Evolutionary conservation across 495 filamentous ascomycete species (phyloP), one percentile per base, ranked within the genome.

Genomic region (Aspergillus incahuasiensis): DNA sequence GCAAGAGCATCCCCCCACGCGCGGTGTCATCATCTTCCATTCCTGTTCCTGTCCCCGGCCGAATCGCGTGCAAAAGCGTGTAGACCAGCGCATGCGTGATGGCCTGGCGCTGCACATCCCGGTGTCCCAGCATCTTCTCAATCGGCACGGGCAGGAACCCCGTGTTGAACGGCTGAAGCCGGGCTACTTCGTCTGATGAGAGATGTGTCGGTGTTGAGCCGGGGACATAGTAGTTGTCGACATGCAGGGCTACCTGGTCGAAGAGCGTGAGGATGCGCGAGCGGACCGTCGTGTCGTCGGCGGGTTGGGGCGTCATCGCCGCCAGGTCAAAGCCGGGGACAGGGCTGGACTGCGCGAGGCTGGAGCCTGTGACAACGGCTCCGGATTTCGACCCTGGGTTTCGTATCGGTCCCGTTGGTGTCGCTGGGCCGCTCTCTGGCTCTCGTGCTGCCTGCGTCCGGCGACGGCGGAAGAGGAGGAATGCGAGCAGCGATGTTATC

Each of bases 181-280:
- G 16, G 19, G 34, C 50, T 7, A 38, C 34, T 6, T 16, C 44
- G 5, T 63, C 49, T 1, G 32, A 50, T 0, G 45, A 48, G 18
- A 58, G 48, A 11, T 12, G 22, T 22, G 30, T 24, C 13, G 34
- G 13, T 2, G 34, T 24, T n/a, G 35, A 20, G 11, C 35, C 34
- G 7, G 51, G 34, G 4, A 59, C 46, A 44, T 71, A 71, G 44
- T 57, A 68, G 22, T 71, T 71, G 19, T 69, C 66, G 18, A 71
- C 49, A 25, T 71, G 66, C 6, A 69, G 56, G 20, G 57, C 54
- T 20, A 55, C 58, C 28, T 63, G 64, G 44, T 71, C 66, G 57
- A 65, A 66, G 2, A 71, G 42, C 0, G 64, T 61, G 20, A 63
- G 52, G 12, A 66, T 54, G 9, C 55, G 42, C 11, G 16, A 48